Conservation (phyloP, 176 grass and related monocot genomes). For the Aegilops tauschii region DNA sequence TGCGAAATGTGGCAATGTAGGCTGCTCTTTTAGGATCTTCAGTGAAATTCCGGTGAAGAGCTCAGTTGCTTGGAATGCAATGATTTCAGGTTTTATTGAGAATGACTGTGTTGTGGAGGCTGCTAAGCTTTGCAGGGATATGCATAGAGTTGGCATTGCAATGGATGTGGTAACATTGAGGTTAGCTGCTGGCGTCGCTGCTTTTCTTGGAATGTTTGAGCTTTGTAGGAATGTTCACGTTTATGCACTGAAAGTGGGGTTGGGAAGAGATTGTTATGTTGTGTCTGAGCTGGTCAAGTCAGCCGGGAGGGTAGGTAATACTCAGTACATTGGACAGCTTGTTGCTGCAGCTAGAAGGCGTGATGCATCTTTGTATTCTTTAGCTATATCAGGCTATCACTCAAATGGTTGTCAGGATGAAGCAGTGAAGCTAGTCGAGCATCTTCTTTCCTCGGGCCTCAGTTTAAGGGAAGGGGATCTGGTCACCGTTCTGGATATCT, state of each 20-base stretch:
- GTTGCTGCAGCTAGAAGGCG: slow-evolving; percentile 54
- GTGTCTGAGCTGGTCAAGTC: slow-evolving; percentile 75
- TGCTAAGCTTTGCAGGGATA: slow-evolving; percentile 51
- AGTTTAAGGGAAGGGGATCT: slow-evolving; percentile 78
- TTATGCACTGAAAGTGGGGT: slow-evolving; percentile 69
- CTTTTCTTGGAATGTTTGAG: slow-evolving; percentile 58
- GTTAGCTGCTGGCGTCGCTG: slow-evolving; percentile 45
- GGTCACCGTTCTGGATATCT: slow-evolving; percentile 61
- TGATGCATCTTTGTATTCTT: slow-evolving; percentile 59
- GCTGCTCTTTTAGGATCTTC: slow-evolving; percentile 58
- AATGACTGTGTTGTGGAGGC: slow-evolving; percentile 51
- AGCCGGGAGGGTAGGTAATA: slow-evolving; percentile 53
- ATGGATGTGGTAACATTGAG: slow-evolving; percentile 82
- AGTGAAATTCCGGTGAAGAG: slow-evolving; percentile 75
- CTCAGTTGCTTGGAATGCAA: slow-evolving; percentile 79
- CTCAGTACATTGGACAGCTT: slow-evolving; percentile 65
- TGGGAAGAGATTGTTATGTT: slow-evolving; percentile 70
- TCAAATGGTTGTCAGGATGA: slow-evolving; percentile 60
- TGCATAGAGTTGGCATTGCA: slow-evolving; percentile 70
- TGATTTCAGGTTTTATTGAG: slow-evolving; percentile 70
- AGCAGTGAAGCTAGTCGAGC: slow-evolving; percentile 55
- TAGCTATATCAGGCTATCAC: slow-evolving; percentile 71
- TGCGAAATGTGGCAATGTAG: slow-evolving; percentile 76
- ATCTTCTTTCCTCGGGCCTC: slow-evolving; percentile 52
- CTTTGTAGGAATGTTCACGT: slow-evolving; percentile 72